Conservation (phyloP, 306 rosid genomes). For the barrel medic (Medicago truncatula) region MtrunA17r5.0-ANR NC_053045.1:44961501-44962000, state of each 20-base stretch:
- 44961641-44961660: constrained; percentile 6
- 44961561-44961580: constrained; percentile 64
- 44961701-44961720: constrained; percentile 29
- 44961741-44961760: constrained; percentile 66
- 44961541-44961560: constrained; percentile 82
- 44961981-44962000: neutral
- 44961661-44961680: neutral
- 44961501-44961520: constrained; percentile 23
- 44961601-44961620: constrained; percentile 74
- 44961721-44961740: constrained; percentile 57
- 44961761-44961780: constrained; percentile 71
- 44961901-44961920: constrained; percentile 26
- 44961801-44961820: constrained; percentile 97
- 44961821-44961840: constrained; percentile 98
- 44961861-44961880: constrained; percentile 28
- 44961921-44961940: neutral
- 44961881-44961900: constrained; percentile 15
- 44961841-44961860: constrained; percentile 51
- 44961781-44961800: constrained; percentile 88
- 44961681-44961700: constrained; percentile 22
- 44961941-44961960: constrained; percentile 5
- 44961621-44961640: constrained; percentile 60
- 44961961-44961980: constrained; percentile 6
- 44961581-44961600: constrained; percentile 70
- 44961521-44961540: constrained; percentile 60